Percentiles rank a stretch among this genome's conserved stretches.
phyloP scores from a whole-genome alignment of 2,329 filamentous ascomycete genomes.

The Aspergillus pseudoviridinutans region DNA sequence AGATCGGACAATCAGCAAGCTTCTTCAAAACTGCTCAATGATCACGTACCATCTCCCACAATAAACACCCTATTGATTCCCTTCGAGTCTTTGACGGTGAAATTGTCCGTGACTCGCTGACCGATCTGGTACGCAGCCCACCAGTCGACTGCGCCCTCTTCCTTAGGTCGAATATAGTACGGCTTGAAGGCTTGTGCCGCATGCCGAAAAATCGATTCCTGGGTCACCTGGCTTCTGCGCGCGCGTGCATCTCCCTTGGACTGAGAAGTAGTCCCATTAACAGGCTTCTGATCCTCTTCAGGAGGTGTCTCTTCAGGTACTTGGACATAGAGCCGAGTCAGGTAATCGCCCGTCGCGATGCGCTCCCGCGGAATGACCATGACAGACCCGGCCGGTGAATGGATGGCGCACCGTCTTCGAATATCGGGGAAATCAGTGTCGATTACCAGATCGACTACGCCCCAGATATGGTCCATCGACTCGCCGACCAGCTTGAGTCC shows the following conservation, averaged over 20 bases:
- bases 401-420: constrained; percentile 74
- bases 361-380: constrained; percentile 74
- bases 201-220: constrained; percentile 59
- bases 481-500: constrained; percentile 57
- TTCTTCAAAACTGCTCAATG: neutral
- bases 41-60: constrained; percentile 56
- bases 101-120: constrained; percentile 53
- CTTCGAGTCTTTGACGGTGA: constrained; percentile 58
- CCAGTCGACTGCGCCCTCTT: constrained; percentile 62
- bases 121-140: constrained; percentile 75
- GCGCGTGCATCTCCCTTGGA: constrained; percentile 60
- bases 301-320: constrained; percentile 31
- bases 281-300: constrained; percentile 17
- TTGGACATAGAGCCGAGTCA: constrained; percentile 63
- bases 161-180: constrained; percentile 60
- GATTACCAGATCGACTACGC: constrained; percentile 70
- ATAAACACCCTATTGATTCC: constrained; percentile 69
- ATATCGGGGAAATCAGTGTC: constrained; percentile 74
- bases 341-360: constrained; percentile 58
- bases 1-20: neutral
- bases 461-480: constrained; percentile 68
- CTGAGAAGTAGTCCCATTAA: constrained; percentile 46
- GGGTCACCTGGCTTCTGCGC: constrained; percentile 60
- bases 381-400: constrained; percentile 69
- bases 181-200: constrained; percentile 64